A percentile compares a stretch with the other conserved stretches of the same genome.
phyloP scores from a whole-genome alignment of 352 stramenopile genomes.

The Pythium sp. region DNA sequence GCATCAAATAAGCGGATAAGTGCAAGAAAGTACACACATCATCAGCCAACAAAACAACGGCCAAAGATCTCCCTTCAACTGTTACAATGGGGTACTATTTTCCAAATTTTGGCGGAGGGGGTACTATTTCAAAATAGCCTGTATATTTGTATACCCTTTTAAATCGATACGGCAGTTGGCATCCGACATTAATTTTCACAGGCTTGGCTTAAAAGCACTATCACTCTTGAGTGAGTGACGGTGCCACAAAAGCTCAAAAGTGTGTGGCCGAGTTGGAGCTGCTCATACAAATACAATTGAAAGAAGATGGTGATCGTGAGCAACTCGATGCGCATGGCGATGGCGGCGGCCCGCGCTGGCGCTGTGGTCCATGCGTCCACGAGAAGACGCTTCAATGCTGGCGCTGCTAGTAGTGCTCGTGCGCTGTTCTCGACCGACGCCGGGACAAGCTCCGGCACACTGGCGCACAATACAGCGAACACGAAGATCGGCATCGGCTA shows the following conservation, averaged over 20 bases:
- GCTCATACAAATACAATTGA: background rate
- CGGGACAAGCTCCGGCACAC: constrained; percentile 26
- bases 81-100: constrained; percentile 7
- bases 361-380: background rate
- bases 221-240: background rate
- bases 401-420: background rate
- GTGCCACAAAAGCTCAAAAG: background rate
- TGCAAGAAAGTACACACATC: background rate
- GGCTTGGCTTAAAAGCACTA: background rate
- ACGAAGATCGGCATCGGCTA: constrained; percentile 63
- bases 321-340: constrained; percentile 3
- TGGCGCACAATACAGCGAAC: constrained; percentile 48
- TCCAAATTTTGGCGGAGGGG: background rate
- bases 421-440: constrained; percentile 14
- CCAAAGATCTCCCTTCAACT: background rate
- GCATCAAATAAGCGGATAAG: background rate
- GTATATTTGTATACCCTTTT: background rate
- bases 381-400: background rate
- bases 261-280: background rate
- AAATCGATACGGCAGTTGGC: constrained; percentile 10
- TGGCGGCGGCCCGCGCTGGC: background rate
- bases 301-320: constrained; percentile 6
- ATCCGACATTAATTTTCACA: background rate
- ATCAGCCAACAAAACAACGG: background rate
- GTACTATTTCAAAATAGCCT: background rate